Evolutionary conservation across 2,329 filamentous ascomycete species (phyloP).

Genomic region (Aureobasidium zeae): DNA sequence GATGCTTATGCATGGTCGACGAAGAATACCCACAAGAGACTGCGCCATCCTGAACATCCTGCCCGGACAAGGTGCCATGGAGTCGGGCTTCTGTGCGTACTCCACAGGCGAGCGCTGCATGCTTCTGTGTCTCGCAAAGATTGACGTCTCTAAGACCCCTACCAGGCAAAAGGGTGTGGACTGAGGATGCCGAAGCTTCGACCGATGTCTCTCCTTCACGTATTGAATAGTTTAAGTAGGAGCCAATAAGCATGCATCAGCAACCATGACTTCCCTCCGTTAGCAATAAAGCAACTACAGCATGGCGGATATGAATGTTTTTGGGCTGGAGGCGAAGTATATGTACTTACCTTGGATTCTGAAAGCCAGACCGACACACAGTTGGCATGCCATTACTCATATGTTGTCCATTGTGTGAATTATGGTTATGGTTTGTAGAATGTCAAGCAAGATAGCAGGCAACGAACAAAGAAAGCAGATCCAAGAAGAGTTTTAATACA

Average conservation of each 20-base stretch:
- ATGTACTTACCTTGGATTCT: conserved; percentile 4
- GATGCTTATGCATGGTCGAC: conserved; percentile 8
- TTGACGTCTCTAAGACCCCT: background rate
- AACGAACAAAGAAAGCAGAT: no score
- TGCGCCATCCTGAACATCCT: background rate
- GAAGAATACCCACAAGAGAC: conserved; percentile 9
- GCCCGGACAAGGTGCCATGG: conserved; percentile 1
- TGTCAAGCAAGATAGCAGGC: no score
- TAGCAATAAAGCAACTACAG: background rate
- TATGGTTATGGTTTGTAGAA: no score
- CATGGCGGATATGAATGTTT: no score
- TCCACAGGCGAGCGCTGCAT: background rate
- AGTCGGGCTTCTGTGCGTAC: background rate
- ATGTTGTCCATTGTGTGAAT: no score
- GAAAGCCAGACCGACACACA: background rate
- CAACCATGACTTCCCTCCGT: background rate
- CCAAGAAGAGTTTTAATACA: no score
- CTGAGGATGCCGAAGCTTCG: background rate
- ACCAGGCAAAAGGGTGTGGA: conserved; percentile 1
- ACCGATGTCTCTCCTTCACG: background rate
- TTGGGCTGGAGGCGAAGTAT: no score
- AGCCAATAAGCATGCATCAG: background rate
- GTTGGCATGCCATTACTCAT: no score
- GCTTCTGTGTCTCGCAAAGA: background rate
- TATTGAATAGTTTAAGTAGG: background rate